Evolutionary conservation across 306 rosid species (phyloP), one percentile per base, ranked within the genome.

Genomic region (Aeschynomene evenia): DNA sequence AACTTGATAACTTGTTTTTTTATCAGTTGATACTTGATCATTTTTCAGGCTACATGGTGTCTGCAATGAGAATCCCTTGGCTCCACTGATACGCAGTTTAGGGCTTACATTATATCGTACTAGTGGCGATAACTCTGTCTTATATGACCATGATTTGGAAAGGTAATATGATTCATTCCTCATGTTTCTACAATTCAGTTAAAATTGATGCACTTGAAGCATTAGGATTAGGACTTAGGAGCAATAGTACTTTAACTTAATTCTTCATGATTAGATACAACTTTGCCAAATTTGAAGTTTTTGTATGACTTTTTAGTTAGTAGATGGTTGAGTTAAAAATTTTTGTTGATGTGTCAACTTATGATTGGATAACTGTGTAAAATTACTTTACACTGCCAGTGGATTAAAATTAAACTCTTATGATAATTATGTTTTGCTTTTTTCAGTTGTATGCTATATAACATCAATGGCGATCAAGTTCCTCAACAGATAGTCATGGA

Each of bases 81-180:
- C 96, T 45, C 97, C 97, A 10, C 66, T 91, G 66, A 91, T 89
- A 63, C 84, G 97, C 9, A 70, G 87, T 66, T 74, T 89, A 4
- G 97, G 94, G 57, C 88, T 89, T 49, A 73, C 90, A 10, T 75
- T 91, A 36, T 89, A 89, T 69, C 91, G 97, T 40, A 91, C 97
- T 18, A 89, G 97, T 75, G 96, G 91, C 34, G 96, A 91, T 46
- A 64, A 91, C 83, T 91, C 96, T 73, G 87, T 91, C 52, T 79
- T 91, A 73, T 91, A 91, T 79, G 97, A 91, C 82, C 97, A 91
- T 84, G 97, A 89, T 85, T 79, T 91, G 76, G 93, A 89, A 76
- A 91, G 97, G 97, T 91, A 82, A 70, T 50, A 23, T n/a, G 0
- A 15, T n/a, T 45, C 5, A 42, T 34, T 57, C 3, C 1, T 53